Base-by-base conservation (phyloP, 352 stramenopile species). In the Phytophthora agathidicida region DNA sequence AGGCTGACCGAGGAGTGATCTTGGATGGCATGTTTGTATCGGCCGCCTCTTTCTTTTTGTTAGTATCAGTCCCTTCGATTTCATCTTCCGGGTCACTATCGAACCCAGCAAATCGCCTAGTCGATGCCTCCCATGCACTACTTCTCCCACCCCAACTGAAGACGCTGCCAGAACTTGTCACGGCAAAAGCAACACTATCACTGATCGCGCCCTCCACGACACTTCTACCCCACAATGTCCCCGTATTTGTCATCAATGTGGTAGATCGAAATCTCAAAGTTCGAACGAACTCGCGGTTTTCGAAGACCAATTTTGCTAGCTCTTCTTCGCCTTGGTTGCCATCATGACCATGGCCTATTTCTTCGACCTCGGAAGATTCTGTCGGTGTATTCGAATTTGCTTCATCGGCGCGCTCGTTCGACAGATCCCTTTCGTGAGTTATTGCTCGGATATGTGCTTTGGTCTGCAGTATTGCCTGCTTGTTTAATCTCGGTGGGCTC, bases 91-190 rank as follows among this genome's bases (percentile, higher is more conserved):
- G 63, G 17, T 82, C 60, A 14, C 42, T 54, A 56, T 81, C 70
- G 37, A 79, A 60, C 13, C 77, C 59, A 23, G 43, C 46, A 3
- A 74, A 13, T 5, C 50, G 51, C 23, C 60, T 50, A 44, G 61
- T 26, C 13, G 45, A 48, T 42, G 45, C 33, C 36, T 81, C 45
- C 76, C 77, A 89, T 10, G 64, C 69, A 24, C 65, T 84, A 39
- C 77, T 63, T 41, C 81, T 86, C 16, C 89, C 89, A 30, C 94
- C 94, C 93, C 94, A 98, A 22, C 79, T 86, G 50, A 94, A 96
- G n/a, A 98, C 74, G 37, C 80, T 80, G 0, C 91, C 88, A 0
- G 73, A 71, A 36, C 87, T 78, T 13, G 90, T 96, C 14, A 97
- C 75, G 0, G 78, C 89, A 43, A 97, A 91, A 19, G 94, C 91